Percentiles rank a stretch among this genome's conserved stretches.
These are phyloP conservation scores for Trichoderma sp. DNA, from an alignment of 2,329 filamentous ascomycete genomes.

Conservation along the genomic window DNA sequence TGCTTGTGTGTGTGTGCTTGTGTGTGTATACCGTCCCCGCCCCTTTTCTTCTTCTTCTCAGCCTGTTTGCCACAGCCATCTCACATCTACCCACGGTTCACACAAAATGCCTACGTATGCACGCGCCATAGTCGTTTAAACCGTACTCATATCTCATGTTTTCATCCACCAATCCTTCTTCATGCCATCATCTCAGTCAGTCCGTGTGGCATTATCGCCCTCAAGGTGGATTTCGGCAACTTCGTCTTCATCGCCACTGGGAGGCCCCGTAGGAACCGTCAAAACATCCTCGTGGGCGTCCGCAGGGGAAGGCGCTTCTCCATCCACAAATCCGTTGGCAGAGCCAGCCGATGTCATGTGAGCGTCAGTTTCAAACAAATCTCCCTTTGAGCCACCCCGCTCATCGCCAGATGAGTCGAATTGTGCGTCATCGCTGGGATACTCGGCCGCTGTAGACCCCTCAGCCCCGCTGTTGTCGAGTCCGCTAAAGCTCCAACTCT, in stretches of 20 bases:
- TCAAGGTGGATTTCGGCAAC: conserved; percentile 51
- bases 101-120: conserved; percentile 9
- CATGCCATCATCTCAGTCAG: background rate
- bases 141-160: conserved; percentile 4
- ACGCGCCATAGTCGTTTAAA: background rate
- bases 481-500: conserved; percentile 47
- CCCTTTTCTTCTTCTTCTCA: background rate
- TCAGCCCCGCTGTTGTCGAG: conserved; percentile 33
- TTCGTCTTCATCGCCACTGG: conserved; percentile 42
- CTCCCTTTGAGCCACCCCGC: conserved; percentile 22
- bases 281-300: conserved; percentile 35
- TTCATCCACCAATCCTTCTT: background rate
- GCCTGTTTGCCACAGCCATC: conserved; percentile 1
- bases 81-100: conserved; percentile 1
- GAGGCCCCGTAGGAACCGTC: conserved; percentile 37
- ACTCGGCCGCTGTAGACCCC: conserved; percentile 36
- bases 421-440: conserved; percentile 44
- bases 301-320: background rate
- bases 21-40: background rate
- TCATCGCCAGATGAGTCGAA: conserved; percentile 40
- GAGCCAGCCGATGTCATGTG: conserved; percentile 29
- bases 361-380: conserved; percentile 30
- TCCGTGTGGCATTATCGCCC: conserved; percentile 29
- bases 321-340: conserved; percentile 6
- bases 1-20: background rate